These are phyloP conservation scores for Psidium guajava DNA, from an alignment of 345 rosid species.

Conservation along the genomic window DNA sequence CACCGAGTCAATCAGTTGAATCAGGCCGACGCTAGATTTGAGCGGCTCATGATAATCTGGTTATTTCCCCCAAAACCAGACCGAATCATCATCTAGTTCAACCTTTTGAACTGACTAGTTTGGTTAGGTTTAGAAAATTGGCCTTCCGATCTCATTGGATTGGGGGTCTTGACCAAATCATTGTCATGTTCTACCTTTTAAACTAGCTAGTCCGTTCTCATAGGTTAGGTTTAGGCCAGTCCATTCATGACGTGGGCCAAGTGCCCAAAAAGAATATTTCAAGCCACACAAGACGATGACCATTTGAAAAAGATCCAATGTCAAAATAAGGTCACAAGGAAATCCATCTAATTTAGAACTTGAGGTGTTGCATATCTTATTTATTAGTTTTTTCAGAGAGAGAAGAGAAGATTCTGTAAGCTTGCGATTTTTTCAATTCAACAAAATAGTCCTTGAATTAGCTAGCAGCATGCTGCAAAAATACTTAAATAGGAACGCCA, in stretches of 20 bases:
- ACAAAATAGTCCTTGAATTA: background rate
- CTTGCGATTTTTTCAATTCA: background rate
- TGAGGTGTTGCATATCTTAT: background rate
- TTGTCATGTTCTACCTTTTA: background rate
- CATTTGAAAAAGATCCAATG: too few relatives aligned
- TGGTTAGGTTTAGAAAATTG: background rate
- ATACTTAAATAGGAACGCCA: background rate
- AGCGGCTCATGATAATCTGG: background rate
- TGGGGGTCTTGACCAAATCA: background rate
- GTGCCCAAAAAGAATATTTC: background rate
- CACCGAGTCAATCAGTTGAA: background rate
- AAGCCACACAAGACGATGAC: background rate
- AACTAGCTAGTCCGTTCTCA: background rate
- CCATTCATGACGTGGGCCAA: background rate
- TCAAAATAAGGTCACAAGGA: background rate
- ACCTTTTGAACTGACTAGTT: background rate
- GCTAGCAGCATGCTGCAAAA: background rate
- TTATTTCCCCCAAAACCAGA: background rate
- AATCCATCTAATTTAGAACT: background rate
- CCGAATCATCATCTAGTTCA: background rate
- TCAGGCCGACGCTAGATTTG: background rate
- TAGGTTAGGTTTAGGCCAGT: too few relatives aligned
- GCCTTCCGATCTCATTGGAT: background rate
- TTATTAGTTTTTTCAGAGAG: background rate
- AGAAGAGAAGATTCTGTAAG: background rate